Conservation (phyloP, 2,329 filamentous ascomycete species). For the Sclerotiophoma versabilis region DNA sequence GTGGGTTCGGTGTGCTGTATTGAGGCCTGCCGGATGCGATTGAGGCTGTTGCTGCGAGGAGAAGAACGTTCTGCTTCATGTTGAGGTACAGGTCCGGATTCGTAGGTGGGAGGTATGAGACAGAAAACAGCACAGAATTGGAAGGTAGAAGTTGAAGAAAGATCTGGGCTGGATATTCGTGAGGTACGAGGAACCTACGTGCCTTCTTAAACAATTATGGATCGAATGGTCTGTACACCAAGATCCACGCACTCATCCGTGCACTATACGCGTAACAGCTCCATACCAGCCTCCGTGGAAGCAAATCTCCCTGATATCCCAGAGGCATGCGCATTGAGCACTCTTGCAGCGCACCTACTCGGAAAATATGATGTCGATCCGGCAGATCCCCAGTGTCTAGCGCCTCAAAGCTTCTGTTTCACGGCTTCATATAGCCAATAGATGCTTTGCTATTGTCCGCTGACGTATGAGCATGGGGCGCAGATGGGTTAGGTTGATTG, state of each 20-base stretch:
- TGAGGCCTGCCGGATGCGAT: constrained; percentile 17
- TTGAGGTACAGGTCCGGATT: too few relatives aligned
- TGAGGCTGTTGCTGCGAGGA: constrained; percentile 10
- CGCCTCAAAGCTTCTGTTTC: constrained; percentile 1
- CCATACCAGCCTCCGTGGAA: neutral
- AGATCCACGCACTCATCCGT: neutral
- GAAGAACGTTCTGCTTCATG: constrained; percentile 16
- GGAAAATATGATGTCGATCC: neutral
- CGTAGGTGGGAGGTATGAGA: neutral
- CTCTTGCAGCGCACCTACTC: constrained; percentile 2
- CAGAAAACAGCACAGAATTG: neutral
- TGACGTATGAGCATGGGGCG: neutral
- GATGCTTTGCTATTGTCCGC: neutral
- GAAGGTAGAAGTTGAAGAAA: neutral
- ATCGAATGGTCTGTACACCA: neutral
- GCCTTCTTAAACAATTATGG: neutral
- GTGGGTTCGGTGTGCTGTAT: constrained; percentile 14
- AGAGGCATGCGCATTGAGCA: neutral
- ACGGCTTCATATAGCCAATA: neutral
- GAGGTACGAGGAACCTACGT: neutral
- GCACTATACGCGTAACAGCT: constrained; percentile 9
- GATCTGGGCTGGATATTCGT: neutral
- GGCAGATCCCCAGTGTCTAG: neutral
- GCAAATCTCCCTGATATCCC: neutral
- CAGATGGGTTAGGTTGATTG: constrained; percentile 4